Percentiles rank a stretch among this genome's conserved stretches.
Evolutionary conservation across 2,329 filamentous ascomycete genomes (phyloP).

Genomic region (Aureobasidium sp.): DNA sequence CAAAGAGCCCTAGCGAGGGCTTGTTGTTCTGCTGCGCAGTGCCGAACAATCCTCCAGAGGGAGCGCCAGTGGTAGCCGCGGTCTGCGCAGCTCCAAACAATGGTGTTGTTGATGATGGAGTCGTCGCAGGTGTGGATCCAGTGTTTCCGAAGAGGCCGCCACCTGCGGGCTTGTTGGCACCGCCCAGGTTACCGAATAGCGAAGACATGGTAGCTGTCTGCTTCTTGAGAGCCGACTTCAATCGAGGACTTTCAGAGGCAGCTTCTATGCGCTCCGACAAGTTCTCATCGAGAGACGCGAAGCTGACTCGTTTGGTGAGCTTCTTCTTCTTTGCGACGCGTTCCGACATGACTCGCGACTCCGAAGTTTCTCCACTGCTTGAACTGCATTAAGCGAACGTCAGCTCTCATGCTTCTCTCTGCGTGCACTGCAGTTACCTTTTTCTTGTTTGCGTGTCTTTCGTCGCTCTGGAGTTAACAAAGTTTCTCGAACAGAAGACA

Average conservation of each 20-base stretch:
- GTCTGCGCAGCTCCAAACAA: slow-evolving; percentile 15
- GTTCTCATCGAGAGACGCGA: background rate
- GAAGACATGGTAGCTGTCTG: slow-evolving; percentile 3
- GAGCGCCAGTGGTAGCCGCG: background rate
- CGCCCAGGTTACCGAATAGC: slow-evolving; percentile 15
- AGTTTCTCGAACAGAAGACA: no score
- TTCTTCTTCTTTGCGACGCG: background rate
- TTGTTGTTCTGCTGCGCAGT: background rate
- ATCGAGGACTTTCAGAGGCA: no score
- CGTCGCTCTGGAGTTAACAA: background rate
- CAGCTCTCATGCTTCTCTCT: background rate
- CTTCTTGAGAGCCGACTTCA: no score
- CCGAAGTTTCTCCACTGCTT: background rate
- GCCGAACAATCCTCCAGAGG: slow-evolving; percentile 8
- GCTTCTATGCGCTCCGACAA: background rate
- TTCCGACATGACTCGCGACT: background rate
- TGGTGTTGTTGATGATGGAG: slow-evolving; percentile 4
- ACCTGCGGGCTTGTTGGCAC: slow-evolving; percentile 12
- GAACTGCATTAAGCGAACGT: background rate
- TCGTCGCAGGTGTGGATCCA: slow-evolving; percentile 5
- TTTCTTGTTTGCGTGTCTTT: background rate
- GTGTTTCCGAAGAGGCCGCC: slow-evolving; percentile 8
- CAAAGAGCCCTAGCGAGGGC: background rate
- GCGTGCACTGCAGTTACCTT: background rate
- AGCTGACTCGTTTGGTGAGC: background rate